These are phyloP conservation scores for Sclerotinia glacialis DNA, from an alignment of 2,329 filamentous ascomycete genomes.

Conservation along the genomic window DNA sequence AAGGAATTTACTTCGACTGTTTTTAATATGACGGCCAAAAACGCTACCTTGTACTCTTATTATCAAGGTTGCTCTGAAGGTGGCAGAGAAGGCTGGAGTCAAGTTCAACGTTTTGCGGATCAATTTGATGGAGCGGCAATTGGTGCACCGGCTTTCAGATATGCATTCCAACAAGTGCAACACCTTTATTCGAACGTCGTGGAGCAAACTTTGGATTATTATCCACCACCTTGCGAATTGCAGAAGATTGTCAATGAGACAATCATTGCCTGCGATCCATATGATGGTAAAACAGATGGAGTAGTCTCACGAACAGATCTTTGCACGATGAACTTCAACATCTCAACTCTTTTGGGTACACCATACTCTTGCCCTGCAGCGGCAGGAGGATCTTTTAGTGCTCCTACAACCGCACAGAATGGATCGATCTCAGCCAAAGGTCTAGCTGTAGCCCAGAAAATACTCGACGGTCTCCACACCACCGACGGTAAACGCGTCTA, in stretches of 20 bases:
- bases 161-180: constrained; percentile 46
- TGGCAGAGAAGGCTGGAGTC: constrained; percentile 49
- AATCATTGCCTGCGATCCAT: constrained; percentile 52
- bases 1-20: constrained; percentile 46
- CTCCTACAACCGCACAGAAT: constrained; percentile 29
- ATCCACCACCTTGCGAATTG: constrained; percentile 47
- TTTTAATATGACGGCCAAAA: constrained; percentile 38
- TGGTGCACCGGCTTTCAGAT: constrained; percentile 50
- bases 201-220: constrained; percentile 45
- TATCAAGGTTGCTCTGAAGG: constrained; percentile 34
- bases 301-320: constrained; percentile 51
- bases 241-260: constrained; percentile 53
- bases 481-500: constrained; percentile 41
- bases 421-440: constrained; percentile 34
- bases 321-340: constrained; percentile 47
- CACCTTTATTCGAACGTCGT: constrained; percentile 43
- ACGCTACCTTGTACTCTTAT: constrained; percentile 27
- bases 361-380: constrained; percentile 45
- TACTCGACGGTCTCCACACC: constrained; percentile 41
- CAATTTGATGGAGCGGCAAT: constrained; percentile 47
- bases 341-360: constrained; percentile 47
- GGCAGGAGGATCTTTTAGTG: not conserved
- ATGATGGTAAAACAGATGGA: constrained; percentile 55
- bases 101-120: constrained; percentile 43
- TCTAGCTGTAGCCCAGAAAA: constrained; percentile 39